Base-by-base conservation (phyloP, 768 basidiomycete species). In the Collybiopsis confluens region DNA sequence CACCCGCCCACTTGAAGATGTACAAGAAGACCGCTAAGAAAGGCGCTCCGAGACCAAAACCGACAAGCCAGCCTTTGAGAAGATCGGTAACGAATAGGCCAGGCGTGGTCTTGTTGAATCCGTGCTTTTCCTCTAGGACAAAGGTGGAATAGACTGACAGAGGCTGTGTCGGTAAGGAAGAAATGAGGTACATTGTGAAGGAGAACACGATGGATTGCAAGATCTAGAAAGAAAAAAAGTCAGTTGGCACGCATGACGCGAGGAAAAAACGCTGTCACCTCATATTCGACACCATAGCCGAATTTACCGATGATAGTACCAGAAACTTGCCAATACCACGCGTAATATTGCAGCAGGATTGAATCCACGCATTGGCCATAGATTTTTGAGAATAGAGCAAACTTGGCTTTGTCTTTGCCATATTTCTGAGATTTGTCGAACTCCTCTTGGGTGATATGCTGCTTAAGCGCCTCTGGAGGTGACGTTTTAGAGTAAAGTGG, bases 51-150 rank as follows among this genome's bases (percentile, higher is more conserved):
- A 98, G 73, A 40, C 69, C 79, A 54, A 86, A 77, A 9, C 80
- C 82, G 48, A 96, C 65, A 9, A 71, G 70, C 87, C 85, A 92
- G 28, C 83, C 77, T 68, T 97, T 98, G 62, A 95, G 27, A 35
- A 90, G 65, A 68, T 99, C 96, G 2, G 77, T 70, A 49, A 93
- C 65, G 68, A 91, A 98, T 3, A 95, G 72, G 15, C 62, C 61
- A 1, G 82, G 80, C 0, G 93, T 91, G 4, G 85, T 94, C 72
- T 98, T 97, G 79, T 98, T 99, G 78, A 98, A 98, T 0, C 95
- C 95, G 59, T 97, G 92, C 59, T 86, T 88, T 65, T 96, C 88
- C 70, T 98, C 97, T 36, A 98, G 76, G 4, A 94, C 88, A 64
- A 99, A 99, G 2, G 92, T 97, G 56, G 84, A 80, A 72, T 97